phyloP scores from a whole-genome alignment of 768 basidiomycete genomes.

The Obba rivulosa region DNA sequence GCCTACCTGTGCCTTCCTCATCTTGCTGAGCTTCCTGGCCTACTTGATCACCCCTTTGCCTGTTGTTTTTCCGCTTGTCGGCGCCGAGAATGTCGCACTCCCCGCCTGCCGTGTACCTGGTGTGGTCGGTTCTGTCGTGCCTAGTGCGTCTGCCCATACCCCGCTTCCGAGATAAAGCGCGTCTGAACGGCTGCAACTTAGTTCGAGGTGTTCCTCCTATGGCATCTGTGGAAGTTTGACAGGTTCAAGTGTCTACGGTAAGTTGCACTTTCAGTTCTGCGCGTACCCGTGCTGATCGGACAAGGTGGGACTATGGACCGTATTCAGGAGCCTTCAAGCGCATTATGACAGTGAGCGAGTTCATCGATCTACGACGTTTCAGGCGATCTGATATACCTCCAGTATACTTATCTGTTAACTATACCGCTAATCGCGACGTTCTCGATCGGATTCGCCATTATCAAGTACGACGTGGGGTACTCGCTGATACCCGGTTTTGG shows the following conservation, averaged over 20 bases:
- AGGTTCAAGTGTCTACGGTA: conserved; percentile 69
- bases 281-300: conserved; percentile 2
- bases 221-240: conserved; percentile 79
- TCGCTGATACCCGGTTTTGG: conserved; percentile 38
- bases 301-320: conserved; percentile 65
- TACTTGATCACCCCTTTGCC: no score
- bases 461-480: conserved; percentile 74
- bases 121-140: conserved; percentile 53
- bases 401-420: conserved; percentile 70
- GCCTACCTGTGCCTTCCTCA: no score
- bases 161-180: not conserved
- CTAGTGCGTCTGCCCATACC: conserved; percentile 35
- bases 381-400: not conserved
- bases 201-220: conserved; percentile 60
- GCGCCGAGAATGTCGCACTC: conserved; percentile 49
- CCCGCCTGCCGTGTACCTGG: conserved; percentile 53
- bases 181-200: conserved; percentile 22
- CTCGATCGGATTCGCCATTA: conserved; percentile 56
- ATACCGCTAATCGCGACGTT: conserved; percentile 57
- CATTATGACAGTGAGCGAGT: conserved; percentile 68
- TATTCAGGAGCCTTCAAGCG: conserved; percentile 77
- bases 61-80: no score
- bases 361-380: not conserved
- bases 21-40: no score
- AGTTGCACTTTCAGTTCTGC: conserved; percentile 10